phyloP scores from a whole-genome alignment of 345 rosid species.

The Noccaea caerulescens region DNA sequence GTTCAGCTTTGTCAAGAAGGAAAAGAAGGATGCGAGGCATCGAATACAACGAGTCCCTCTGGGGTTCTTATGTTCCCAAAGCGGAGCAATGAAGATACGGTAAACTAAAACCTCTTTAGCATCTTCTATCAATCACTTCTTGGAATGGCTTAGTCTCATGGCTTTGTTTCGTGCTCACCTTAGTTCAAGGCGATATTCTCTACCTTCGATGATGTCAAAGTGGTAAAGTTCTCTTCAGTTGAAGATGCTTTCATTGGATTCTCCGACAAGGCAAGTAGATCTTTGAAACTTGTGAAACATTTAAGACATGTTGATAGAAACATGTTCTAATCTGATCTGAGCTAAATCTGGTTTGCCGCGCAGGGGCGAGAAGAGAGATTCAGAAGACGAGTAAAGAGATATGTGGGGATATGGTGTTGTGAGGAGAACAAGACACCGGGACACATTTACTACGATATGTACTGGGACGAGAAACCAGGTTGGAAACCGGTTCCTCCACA shows the following conservation, averaged over 20 bases:
- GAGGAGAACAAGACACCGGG: constrained; percentile 76
- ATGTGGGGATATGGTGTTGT: constrained; percentile 97
- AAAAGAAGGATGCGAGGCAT: constrained; percentile 57
- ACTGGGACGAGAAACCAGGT: constrained; percentile 94
- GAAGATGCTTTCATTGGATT: constrained; percentile 83
- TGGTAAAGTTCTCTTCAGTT: constrained; percentile 85
- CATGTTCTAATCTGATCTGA: constrained; percentile 23
- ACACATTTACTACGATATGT: constrained; percentile 91
- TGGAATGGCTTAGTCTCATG: constrained; percentile 5
- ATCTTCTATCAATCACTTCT: neutral
- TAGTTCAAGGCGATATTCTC: constrained; percentile 79
- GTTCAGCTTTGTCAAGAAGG: constrained; percentile 89
- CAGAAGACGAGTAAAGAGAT: constrained; percentile 73
- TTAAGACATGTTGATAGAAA: constrained; percentile 7
- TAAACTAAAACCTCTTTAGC: constrained; percentile 44
- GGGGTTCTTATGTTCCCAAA: constrained; percentile 75
- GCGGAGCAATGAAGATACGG: constrained; percentile 82
- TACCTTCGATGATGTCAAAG: constrained; percentile 72
- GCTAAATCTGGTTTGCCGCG: constrained; percentile 21
- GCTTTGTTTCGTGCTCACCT: constrained; percentile 21
- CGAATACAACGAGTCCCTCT: constrained; percentile 54
- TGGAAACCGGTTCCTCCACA: constrained; percentile 93
- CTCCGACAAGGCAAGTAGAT: constrained; percentile 67
- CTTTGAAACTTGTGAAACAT: neutral
- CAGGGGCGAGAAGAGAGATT: constrained; percentile 76